Percentiles rank a stretch among this genome's conserved stretches.
phyloP scores from a whole-genome alignment of 352 stramenopile species.

The Globisporangium megalacanthum region DNA sequence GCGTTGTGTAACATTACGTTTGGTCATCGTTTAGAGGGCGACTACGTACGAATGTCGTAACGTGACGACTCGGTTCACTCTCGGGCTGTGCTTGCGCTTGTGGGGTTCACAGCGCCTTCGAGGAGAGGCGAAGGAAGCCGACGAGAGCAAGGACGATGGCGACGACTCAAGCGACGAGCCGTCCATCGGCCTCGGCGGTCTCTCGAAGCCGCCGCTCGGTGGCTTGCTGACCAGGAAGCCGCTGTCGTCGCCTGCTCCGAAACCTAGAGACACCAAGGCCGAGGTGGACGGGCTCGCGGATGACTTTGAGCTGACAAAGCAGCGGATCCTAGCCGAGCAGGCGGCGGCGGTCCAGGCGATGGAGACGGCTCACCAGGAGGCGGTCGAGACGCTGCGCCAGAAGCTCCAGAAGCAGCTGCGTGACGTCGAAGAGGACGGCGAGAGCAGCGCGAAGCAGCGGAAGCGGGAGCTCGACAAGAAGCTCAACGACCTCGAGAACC shows the following conservation, averaged over 20 bases:
- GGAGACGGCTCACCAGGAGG: slow-evolving; percentile 29
- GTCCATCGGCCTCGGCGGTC: slow-evolving; percentile 13
- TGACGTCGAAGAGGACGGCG: slow-evolving; percentile 48
- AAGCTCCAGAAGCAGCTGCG: slow-evolving; percentile 44
- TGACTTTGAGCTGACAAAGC: slow-evolving; percentile 50
- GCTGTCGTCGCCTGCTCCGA: slow-evolving; percentile 20
- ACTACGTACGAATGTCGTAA: too few relatives aligned
- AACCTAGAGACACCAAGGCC: slow-evolving; percentile 25
- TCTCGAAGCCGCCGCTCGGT: slow-evolving; percentile 49
- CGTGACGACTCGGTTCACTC: background rate
- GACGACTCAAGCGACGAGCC: slow-evolving; percentile 17
- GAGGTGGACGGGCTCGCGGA: slow-evolving; percentile 23
- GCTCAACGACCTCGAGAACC: slow-evolving; percentile 57
- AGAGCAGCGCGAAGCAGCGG: slow-evolving; percentile 49
- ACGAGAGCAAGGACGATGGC: slow-evolving; percentile 24
- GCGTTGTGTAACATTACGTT: slow-evolving; percentile 8
- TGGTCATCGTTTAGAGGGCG: background rate
- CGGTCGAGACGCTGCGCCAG: slow-evolving; percentile 31
- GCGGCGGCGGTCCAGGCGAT: slow-evolving; percentile 26
- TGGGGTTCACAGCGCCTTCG: slow-evolving; percentile 17
- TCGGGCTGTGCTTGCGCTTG: background rate
- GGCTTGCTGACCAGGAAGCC: slow-evolving; percentile 47
- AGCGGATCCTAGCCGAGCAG: slow-evolving; percentile 39
- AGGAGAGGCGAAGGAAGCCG: slow-evolving; percentile 28
- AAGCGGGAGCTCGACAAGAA: slow-evolving; percentile 67